Evolutionary conservation across 306 rosid species (phyloP), one percentile per base, ranked within the genome.

Genomic region (Benincasa hispida): DNA sequence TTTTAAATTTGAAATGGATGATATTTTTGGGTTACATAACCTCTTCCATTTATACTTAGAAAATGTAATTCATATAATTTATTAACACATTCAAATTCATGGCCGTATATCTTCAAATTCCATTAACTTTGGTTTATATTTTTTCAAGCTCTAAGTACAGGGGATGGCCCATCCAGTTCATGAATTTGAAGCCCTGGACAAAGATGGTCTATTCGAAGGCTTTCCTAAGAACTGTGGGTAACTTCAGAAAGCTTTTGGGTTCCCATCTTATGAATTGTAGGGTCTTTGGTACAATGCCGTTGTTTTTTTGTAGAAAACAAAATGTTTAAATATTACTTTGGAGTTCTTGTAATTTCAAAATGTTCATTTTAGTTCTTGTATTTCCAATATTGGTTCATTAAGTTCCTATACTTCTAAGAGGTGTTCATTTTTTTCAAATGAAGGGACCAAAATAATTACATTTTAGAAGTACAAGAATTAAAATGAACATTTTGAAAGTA

Each of bases 1-100:
- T 14, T 91, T 93, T 77, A 91, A 93, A 66, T 93, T 86, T 75
- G 86, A 87, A 83, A 79, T 83, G 82, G 80, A 80, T 51, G 83
- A 80, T 69, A 76, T 81, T 76, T 78, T 83, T 15, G 91, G 83
- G 51, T 77, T 81, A 42, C 51, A 78, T 69, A 66, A 74, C 67
- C 79, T 76, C 79, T 68, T 83, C 84, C 58, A 47, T 39, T 67
- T 69, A 56, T 79, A 69, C 39, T 79, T 76, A 76, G 34, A 72
- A 30, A 79, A 82, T 45, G n/a, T 65, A 45, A 59, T 86, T 32
- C 53, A 56, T 1, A 41, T 79, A 28, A 48, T 85, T 78, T 51
- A 76, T 19, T 72, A 67, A 74, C 75, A 67, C 62, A 35, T 75
- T 45, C 22, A 47, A 45, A 53, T 19, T 53, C 22, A 25, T 70